phyloP scores from a whole-genome alignment of 352 stramenopile species.

The Aphanomyces astaci region DNA sequence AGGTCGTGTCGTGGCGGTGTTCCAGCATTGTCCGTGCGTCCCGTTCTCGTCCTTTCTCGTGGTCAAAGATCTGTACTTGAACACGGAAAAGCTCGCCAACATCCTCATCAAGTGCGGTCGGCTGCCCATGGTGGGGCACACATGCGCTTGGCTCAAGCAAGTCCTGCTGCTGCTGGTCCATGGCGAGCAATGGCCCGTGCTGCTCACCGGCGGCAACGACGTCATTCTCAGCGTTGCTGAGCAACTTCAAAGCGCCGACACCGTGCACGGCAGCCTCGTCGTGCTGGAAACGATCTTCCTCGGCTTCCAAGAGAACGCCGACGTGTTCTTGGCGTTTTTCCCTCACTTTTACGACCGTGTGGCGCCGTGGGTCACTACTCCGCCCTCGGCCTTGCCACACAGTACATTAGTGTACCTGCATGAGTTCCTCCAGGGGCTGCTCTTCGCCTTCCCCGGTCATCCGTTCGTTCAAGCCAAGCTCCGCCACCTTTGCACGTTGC shows the following conservation, averaged over 20 bases:
- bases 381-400: background rate
- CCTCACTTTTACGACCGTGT: slow-evolving; percentile 21
- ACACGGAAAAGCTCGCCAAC: background rate
- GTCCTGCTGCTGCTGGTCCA: slow-evolving; percentile 5
- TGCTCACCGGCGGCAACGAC: slow-evolving; percentile 17
- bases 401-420: slow-evolving; percentile 6
- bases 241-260: background rate
- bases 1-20: background rate
- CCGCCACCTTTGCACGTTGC: background rate
- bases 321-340: slow-evolving; percentile 17
- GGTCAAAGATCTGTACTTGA: slow-evolving; percentile 5
- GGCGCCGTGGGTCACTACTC: background rate
- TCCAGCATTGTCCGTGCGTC: background rate
- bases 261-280: slow-evolving; percentile 5
- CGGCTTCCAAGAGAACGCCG: slow-evolving; percentile 19
- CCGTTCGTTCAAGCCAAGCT: slow-evolving; percentile 15
- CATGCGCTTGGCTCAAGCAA: slow-evolving; percentile 4
- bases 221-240: slow-evolving; percentile 12
- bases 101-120: slow-evolving; percentile 18
- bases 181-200: slow-evolving; percentile 9
- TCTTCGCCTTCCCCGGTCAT: slow-evolving; percentile 20
- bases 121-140: slow-evolving; percentile 5
- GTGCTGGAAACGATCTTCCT: slow-evolving; percentile 22
- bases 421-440: slow-evolving; percentile 8
- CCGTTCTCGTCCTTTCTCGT: background rate